phyloP scores from a whole-genome alignment of 2,329 filamentous ascomycete genomes.

The Uncinocarpus reesii region DNA sequence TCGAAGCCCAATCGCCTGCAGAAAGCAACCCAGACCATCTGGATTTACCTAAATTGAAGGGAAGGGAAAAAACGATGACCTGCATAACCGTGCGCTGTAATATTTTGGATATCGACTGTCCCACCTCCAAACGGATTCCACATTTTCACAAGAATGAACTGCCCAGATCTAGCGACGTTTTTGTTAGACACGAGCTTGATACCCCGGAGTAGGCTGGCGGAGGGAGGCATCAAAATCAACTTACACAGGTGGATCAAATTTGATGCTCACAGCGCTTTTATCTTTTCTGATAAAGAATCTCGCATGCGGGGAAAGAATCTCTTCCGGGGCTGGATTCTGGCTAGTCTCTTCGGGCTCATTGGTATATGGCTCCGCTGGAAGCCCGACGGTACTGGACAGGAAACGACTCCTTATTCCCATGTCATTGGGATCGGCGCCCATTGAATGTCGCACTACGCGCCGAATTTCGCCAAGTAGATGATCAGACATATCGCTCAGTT shows the following conservation, averaged over 20 bases:
- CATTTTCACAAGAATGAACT: conserved; percentile 79
- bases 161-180: conserved; percentile 49
- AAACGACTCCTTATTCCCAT: neutral
- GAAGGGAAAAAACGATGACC: conserved; percentile 76
- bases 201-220: neutral
- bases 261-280: conserved; percentile 76
- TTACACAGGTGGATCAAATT: conserved; percentile 48
- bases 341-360: neutral
- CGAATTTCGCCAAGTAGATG: conserved; percentile 6
- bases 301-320: conserved; percentile 61
- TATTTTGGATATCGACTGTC: conserved; percentile 84
- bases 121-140: conserved; percentile 66
- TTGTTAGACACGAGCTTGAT: conserved; percentile 10
- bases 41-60: conserved; percentile 45
- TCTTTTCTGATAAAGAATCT: conserved; percentile 73
- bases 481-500: conserved; percentile 4
- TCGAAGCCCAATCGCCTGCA: no score
- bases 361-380: neutral
- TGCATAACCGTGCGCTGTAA: conserved; percentile 72
- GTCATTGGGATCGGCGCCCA: neutral
- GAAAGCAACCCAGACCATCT: neutral
- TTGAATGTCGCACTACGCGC: conserved; percentile 1
- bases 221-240: conserved; percentile 13
- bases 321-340: neutral
- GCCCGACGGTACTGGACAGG: neutral